Evolutionary conservation across 768 basidiomycete species (phyloP).

Genomic region (Brasilioporus rufonigricans): DNA sequence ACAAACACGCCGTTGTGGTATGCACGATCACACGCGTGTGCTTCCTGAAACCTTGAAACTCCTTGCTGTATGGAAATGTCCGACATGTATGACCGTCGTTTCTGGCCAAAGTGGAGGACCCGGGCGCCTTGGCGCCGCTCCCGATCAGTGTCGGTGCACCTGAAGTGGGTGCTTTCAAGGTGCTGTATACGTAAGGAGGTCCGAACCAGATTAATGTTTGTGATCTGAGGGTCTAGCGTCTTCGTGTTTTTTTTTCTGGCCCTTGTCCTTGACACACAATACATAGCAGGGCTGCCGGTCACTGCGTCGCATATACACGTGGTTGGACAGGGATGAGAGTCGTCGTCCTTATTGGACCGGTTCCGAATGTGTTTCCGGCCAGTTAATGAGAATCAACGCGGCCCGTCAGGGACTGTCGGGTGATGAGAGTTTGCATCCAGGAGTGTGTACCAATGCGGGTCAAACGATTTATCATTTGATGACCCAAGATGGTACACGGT

Average conservation of each 20-base stretch:
- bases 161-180: slow-evolving; percentile 2
- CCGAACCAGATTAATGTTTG: neutral
- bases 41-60: slow-evolving; percentile 5
- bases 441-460: neutral
- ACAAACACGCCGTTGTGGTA: neutral
- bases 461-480: neutral
- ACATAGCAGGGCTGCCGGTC: neutral
- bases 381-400: neutral
- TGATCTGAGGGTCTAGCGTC: slow-evolving; percentile 1
- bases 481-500: neutral
- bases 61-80: neutral
- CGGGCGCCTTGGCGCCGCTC: slow-evolving; percentile 1
- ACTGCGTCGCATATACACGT: neutral
- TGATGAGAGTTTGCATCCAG: neutral
- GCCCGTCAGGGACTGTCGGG: neutral
- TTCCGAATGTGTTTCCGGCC: neutral
- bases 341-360: neutral
- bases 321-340: neutral
- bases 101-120: neutral
- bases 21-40: neutral
- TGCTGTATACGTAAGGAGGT: slow-evolving; percentile 7
- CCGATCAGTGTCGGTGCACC: slow-evolving; percentile 4
- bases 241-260: neutral
- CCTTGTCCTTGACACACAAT: slow-evolving; percentile 4
- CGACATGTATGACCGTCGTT: neutral